Conservation (phyloP, 2,329 filamentous ascomycete genomes). For the Leptographium lundbergii region DNA sequence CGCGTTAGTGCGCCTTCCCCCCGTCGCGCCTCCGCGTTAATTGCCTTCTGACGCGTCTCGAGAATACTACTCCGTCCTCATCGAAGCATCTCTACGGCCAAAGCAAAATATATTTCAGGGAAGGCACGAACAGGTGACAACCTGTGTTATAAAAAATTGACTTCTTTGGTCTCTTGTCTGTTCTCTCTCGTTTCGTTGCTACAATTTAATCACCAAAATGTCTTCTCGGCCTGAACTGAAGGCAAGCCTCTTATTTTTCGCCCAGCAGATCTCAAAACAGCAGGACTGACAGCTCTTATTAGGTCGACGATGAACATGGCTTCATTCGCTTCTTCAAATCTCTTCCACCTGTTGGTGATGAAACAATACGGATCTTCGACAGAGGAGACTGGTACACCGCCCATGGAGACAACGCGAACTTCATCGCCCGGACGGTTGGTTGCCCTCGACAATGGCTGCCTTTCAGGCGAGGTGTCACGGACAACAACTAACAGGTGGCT, state of each 20-base stretch:
- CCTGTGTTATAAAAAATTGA: neutral
- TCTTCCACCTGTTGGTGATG: slow-evolving; percentile 56
- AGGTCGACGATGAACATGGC: slow-evolving; percentile 93
- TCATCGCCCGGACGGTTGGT: slow-evolving; percentile 63
- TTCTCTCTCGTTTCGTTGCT: neutral
- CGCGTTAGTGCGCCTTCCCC: neutral
- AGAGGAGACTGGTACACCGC: slow-evolving; percentile 91
- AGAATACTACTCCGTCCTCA: neutral
- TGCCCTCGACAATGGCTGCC: neutral
- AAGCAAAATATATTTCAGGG: neutral
- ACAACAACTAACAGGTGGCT: neutral
- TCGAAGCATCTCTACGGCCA: neutral
- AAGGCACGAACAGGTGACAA: neutral
- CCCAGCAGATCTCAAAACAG: no score
- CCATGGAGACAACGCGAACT: slow-evolving; percentile 74
- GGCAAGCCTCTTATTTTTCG: slow-evolving; percentile 26
- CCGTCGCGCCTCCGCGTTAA: neutral
- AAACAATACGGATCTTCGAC: slow-evolving; percentile 84
- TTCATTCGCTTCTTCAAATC: slow-evolving; percentile 95
- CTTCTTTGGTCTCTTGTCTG: neutral
- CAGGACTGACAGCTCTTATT: neutral
- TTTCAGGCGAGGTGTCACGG: neutral
- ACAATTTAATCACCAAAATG: slow-evolving; percentile 32
- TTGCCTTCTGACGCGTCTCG: slow-evolving; percentile 1
- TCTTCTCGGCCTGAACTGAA: slow-evolving; percentile 61